Conservation (phyloP, 2,329 filamentous ascomycete genomes). For the Aspergillus pseudonomiae region DNA sequence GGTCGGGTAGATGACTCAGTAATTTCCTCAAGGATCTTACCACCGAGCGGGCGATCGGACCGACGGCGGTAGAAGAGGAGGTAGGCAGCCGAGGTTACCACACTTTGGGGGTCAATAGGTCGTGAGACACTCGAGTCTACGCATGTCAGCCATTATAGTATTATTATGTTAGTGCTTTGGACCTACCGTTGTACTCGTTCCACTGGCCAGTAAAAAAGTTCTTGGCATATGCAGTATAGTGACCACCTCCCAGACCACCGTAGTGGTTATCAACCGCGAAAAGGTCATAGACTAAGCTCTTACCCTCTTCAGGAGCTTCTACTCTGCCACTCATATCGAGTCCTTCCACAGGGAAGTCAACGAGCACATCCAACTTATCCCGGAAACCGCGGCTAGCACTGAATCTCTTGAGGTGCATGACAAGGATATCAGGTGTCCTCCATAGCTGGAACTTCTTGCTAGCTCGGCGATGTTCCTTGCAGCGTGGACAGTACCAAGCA, state of each 20-base stretch:
- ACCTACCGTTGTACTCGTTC: slow-evolving; percentile 95
- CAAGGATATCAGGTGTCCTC: slow-evolving; percentile 93
- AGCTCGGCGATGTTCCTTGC: slow-evolving; percentile 89
- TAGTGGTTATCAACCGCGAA: slow-evolving; percentile 97
- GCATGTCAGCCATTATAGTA: slow-evolving; percentile 44
- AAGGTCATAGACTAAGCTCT: slow-evolving; percentile 84
- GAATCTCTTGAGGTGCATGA: slow-evolving; percentile 95
- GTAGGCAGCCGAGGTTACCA: slow-evolving; percentile 80
- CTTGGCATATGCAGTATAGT: slow-evolving; percentile 93
- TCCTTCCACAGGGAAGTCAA: slow-evolving; percentile 88
- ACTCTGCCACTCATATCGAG: slow-evolving; percentile 81
- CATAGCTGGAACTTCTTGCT: slow-evolving; percentile 97
- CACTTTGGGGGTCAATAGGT: slow-evolving; percentile 60
- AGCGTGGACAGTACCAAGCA: slow-evolving; percentile 95
- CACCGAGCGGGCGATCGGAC: slow-evolving; percentile 75
- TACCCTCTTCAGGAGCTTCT: slow-evolving; percentile 76
- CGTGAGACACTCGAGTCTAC: slow-evolving; percentile 74
- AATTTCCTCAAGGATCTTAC: slow-evolving; percentile 72
- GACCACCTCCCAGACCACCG: slow-evolving; percentile 88
- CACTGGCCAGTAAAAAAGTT: slow-evolving; percentile 88
- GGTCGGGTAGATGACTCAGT: slow-evolving; percentile 63
- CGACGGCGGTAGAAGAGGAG: slow-evolving; percentile 93
- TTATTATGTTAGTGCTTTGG: neutral
- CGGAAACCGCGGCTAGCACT: slow-evolving; percentile 79
- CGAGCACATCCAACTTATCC: slow-evolving; percentile 87